Evolutionary conservation across 805 yeast genomes (phyloP).

Genomic region (Naumovozyma baii): DNA sequence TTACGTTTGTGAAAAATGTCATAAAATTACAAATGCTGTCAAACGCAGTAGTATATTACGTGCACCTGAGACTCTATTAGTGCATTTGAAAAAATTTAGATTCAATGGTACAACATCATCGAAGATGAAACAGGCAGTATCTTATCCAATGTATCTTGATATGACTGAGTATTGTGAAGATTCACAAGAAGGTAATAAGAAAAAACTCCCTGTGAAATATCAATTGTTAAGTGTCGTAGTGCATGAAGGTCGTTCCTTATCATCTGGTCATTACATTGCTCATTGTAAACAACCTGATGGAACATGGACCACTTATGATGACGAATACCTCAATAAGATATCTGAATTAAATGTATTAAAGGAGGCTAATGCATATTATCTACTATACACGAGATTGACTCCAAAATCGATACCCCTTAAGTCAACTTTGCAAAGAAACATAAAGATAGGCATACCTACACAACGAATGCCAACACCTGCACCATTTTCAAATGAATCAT

Average conservation of each 20-base stretch:
- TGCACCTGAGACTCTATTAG: constrained; percentile 79
- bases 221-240: constrained; percentile 76
- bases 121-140: constrained; percentile 79
- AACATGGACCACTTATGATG: constrained; percentile 89
- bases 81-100: constrained; percentile 86
- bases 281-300: constrained; percentile 90
- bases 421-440: constrained; percentile 5
- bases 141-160: constrained; percentile 71
- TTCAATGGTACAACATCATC: constrained; percentile 72
- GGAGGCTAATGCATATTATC: constrained; percentile 84
- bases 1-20: constrained; percentile 82
- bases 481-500: not conserved
- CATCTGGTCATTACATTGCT: constrained; percentile 88
- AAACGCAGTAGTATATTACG: constrained; percentile 65
- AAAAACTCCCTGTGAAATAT: constrained; percentile 43
- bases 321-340: constrained; percentile 71
- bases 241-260: constrained; percentile 87
- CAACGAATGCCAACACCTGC: not conserved
- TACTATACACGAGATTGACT: constrained; percentile 71
- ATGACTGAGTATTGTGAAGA: constrained; percentile 49
- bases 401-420: constrained; percentile 35
- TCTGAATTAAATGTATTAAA: constrained; percentile 64
- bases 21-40: constrained; percentile 62
- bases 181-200: constrained; percentile 6
- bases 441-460: constrained; percentile 13